Conservation (phyloP, 2,329 filamentous ascomycete genomes). For the Microsporum canis region DNA sequence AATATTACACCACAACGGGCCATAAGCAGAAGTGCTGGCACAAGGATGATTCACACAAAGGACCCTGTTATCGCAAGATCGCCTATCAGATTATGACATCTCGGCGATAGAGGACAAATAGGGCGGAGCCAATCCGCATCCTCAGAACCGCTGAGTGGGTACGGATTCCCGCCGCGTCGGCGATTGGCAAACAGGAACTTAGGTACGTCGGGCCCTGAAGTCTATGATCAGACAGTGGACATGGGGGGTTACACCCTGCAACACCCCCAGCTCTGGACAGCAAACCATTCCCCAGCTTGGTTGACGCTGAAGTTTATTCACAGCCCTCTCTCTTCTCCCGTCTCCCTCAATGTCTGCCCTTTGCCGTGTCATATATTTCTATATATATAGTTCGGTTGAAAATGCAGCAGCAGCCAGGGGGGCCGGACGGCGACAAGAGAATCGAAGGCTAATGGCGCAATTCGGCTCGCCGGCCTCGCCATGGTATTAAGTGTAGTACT, state of each 20-base stretch:
- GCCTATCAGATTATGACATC: slow-evolving; percentile 2
- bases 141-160: slow-evolving; percentile 1
- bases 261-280: not conserved
- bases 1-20: not conserved
- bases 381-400: not conserved
- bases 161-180: slow-evolving; percentile 1
- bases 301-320: not conserved
- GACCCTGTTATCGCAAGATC: not conserved
- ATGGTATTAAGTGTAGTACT: not conserved
- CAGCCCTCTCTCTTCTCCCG: not conserved
- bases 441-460: slow-evolving; percentile 2
- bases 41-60: slow-evolving; percentile 1
- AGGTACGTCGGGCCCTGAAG: not conserved
- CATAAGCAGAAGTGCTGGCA: not conserved
- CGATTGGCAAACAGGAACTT: not conserved
- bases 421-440: not conserved
- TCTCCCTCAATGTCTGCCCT: not conserved
- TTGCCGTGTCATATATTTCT: not conserved
- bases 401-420: not conserved
- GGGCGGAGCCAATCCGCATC: slow-evolving; percentile 2
- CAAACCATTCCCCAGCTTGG: not conserved
- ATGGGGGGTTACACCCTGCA: not conserved
- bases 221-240: slow-evolving; percentile 3
- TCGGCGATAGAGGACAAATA: slow-evolving; percentile 5
- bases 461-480: not conserved